These are phyloP conservation scores for Aspergillus sp. DNA, from an alignment of 2,329 filamentous ascomycete genomes.

Conservation along the genomic window DNA sequence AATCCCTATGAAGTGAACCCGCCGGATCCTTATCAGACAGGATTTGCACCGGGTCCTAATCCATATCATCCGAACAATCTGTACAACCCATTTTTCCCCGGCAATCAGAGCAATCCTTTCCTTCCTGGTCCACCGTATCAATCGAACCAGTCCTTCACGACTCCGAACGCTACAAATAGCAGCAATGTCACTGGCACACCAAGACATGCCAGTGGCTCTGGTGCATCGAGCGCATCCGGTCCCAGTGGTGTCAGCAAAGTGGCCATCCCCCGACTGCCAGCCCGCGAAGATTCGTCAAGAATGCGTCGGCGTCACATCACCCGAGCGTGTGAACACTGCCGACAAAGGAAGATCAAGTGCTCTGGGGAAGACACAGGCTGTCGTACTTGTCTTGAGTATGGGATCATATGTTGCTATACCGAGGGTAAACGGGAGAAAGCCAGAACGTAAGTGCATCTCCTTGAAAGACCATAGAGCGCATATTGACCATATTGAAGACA, in stretches of 20 bases:
- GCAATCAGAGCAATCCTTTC: no score
- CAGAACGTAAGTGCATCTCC: conserved; percentile 34
- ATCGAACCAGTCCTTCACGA: no score
- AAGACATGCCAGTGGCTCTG: no score
- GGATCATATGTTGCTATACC: conserved; percentile 45
- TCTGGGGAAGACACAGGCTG: conserved; percentile 46
- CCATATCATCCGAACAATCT: no score
- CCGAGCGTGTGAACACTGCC: conserved; percentile 46
- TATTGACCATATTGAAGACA: conserved; percentile 27
- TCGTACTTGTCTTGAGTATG: conserved; percentile 43
- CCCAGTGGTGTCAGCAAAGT: conserved; percentile 23
- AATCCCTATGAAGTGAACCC: no score
- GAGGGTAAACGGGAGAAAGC: conserved; percentile 47
- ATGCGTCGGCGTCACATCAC: conserved; percentile 38
- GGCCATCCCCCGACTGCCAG: conserved; percentile 37
- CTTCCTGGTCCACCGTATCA: no score
- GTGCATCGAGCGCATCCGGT: no score
- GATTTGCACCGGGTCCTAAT: no score
- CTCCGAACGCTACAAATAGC: no score
- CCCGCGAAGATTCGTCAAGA: conserved; percentile 30
- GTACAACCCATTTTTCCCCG: no score
- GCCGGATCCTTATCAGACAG: no score
- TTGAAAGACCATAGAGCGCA: neutral
- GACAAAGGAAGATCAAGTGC: conserved; percentile 47
- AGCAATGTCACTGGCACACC: no score